phyloP scores from a whole-genome alignment of 345 rosid genomes.

The Linum lewisii region DNA sequence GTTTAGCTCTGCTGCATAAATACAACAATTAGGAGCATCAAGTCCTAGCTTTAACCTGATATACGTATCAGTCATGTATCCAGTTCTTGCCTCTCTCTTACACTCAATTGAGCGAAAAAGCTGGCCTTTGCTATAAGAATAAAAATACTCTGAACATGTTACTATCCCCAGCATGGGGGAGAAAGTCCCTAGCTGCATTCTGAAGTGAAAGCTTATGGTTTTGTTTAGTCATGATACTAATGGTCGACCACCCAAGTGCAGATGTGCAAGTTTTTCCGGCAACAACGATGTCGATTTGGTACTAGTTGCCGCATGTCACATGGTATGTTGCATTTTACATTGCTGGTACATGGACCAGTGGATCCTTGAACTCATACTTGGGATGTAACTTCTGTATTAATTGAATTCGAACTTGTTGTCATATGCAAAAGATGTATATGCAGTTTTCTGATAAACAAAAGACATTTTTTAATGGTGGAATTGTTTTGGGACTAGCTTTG shows the following conservation, averaged over 20 bases:
- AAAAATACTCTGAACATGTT: too few relatives aligned
- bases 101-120: too few relatives aligned
- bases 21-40: too few relatives aligned
- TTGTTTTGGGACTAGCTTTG: neutral
- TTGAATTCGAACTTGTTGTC: neutral
- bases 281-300: slow-evolving; percentile 95
- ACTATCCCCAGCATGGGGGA: too few relatives aligned
- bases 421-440: too few relatives aligned
- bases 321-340: slow-evolving; percentile 47
- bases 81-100: too few relatives aligned
- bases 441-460: neutral
- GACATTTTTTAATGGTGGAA: neutral
- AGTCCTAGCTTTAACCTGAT: too few relatives aligned
- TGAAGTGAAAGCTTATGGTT: slow-evolving; percentile 3
- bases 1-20: too few relatives aligned
- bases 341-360: slow-evolving; percentile 14
- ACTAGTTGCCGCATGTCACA: slow-evolving; percentile 80
- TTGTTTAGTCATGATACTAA: slow-evolving; percentile 40
- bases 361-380: neutral
- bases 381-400: neutral
- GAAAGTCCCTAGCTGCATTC: neutral
- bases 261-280: slow-evolving; percentile 98
- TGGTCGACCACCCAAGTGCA: slow-evolving; percentile 47
- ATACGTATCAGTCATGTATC: too few relatives aligned
- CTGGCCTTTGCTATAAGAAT: too few relatives aligned